Base-by-base conservation (phyloP, 2,329 filamentous ascomycete genomes). In the Phoma sp. region DNA sequence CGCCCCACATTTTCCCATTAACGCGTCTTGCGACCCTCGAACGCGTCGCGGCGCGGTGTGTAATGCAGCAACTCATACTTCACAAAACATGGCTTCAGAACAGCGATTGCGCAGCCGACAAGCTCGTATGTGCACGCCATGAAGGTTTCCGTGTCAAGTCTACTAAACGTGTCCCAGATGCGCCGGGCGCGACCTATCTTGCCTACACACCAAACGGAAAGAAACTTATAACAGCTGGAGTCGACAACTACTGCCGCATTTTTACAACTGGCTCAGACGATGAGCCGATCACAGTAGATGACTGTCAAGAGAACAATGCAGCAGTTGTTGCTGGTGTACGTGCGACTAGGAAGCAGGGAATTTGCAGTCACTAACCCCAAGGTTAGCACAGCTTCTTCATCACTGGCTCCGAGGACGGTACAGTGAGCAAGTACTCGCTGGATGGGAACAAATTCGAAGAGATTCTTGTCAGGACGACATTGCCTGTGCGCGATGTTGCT, bases 391-490 rank as follows among this genome's bases (percentile, higher is more conserved):
- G 89, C 56, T 92, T 90, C 74, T 96, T 97, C 71, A 86, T 98
- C 39, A 87, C 91, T 58, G 95, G 92, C 25, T 90, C 91, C 18
- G 93, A 99, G 75, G 93, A 98, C 77, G 95, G 96, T 69, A 95
- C 89, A n/a, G 91, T 99, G 67, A 96, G 89, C 79, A 86, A 92
- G 66, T 99, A 96, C 79, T 90, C 89, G n/a, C 82, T 97, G 44
- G 82, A 85, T 52, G 86, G 85, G 2, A 87, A 88, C 67, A 75
- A 80, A 25, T 91, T 96, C 76, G 90, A 96, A 58, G 87, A 88
- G 55, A 89, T 96, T 61, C 83, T 99, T 45, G 83, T 92, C 24
- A 87, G 95, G 60, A 90, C 88, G 53, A 88, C 91, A n/a, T 79
- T 97, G 2, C 91, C 95, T 0, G 86, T 97, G 29, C 86, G 95